These are phyloP conservation scores for Cystoderma amianthinum DNA, from an alignment of 768 basidiomycete species.

Conservation along the genomic window DNA sequence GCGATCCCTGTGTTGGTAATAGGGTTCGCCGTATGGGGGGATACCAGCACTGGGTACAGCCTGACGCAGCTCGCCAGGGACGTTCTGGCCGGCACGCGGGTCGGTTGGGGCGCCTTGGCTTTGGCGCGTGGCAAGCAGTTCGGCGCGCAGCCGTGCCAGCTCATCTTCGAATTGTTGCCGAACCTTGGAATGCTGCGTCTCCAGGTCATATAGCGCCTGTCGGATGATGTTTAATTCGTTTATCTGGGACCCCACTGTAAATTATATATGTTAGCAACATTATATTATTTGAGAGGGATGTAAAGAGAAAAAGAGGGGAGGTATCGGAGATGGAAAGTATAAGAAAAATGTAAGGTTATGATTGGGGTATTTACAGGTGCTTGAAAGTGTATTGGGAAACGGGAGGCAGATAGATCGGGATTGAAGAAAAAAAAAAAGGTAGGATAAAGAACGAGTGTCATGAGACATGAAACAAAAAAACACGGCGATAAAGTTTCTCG, in stretches of 20 bases:
- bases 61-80: constrained; percentile 11
- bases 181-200: constrained; percentile 80
- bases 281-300: constrained; percentile 2
- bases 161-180: constrained; percentile 87
- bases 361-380: too few species aligned
- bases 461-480: too few species aligned
- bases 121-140: constrained; percentile 19
- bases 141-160: constrained; percentile 60
- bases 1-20: constrained; percentile 14
- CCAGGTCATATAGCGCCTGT: constrained; percentile 87
- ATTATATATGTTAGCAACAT: too few species aligned
- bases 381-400: too few species aligned
- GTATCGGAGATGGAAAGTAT: background rate
- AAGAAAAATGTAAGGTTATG: background rate
- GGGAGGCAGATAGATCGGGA: too few species aligned
- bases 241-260: constrained; percentile 70
- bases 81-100: constrained; percentile 6
- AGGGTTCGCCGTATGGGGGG: constrained; percentile 13
- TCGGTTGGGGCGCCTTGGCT: constrained; percentile 16
- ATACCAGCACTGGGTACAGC: constrained; percentile 11
- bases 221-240: constrained; percentile 88
- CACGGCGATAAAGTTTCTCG: too few species aligned
- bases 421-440: too few species aligned
- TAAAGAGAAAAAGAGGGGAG: constrained; percentile 1
- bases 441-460: too few species aligned